Evolutionary conservation across 1,139 yeast genomes (phyloP).

Genomic region (Yamadazyma jaroonii): DNA sequence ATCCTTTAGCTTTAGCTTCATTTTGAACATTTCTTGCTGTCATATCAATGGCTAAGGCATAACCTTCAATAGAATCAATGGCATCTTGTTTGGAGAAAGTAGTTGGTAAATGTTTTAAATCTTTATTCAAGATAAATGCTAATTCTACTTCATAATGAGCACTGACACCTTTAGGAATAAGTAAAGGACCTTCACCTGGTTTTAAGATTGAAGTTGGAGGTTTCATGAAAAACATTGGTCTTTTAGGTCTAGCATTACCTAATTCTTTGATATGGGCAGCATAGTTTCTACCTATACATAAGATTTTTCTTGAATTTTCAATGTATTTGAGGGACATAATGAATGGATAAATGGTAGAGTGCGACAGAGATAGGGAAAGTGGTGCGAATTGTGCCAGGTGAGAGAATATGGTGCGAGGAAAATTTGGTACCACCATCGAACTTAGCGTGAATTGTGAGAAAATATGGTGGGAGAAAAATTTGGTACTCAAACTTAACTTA

Average conservation of each 20-base stretch:
- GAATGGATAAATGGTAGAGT: too few relatives aligned
- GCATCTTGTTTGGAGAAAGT: slow-evolving; percentile 66
- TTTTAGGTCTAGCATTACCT: slow-evolving; percentile 73
- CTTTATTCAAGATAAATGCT: slow-evolving; percentile 70
- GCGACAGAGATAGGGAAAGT: too few relatives aligned
- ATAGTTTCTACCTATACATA: slow-evolving; percentile 95
- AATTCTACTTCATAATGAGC: slow-evolving; percentile 94
- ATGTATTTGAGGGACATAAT: slow-evolving; percentile 58
- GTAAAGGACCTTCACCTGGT: slow-evolving; percentile 70
- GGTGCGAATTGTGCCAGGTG: too few relatives aligned
- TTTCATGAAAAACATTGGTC: slow-evolving; percentile 89
- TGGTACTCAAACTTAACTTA: too few relatives aligned
- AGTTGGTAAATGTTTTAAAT: slow-evolving; percentile 60
- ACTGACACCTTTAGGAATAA: slow-evolving; percentile 74
- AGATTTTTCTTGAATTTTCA: slow-evolving; percentile 70
- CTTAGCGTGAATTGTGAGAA: too few relatives aligned
- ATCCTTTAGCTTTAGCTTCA: slow-evolving; percentile 89
- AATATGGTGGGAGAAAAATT: neutral
- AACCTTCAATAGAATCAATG: slow-evolving; percentile 74
- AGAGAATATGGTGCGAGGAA: too few relatives aligned
- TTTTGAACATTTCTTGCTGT: slow-evolving; percentile 96
- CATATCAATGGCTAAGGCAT: slow-evolving; percentile 86
- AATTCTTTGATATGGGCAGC: slow-evolving; percentile 92
- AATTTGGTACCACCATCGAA: too few relatives aligned
- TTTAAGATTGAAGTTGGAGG: slow-evolving; percentile 68